Conservation (phyloP, 148 eudicot species). For the Camellia lanceoleosa region DNA sequence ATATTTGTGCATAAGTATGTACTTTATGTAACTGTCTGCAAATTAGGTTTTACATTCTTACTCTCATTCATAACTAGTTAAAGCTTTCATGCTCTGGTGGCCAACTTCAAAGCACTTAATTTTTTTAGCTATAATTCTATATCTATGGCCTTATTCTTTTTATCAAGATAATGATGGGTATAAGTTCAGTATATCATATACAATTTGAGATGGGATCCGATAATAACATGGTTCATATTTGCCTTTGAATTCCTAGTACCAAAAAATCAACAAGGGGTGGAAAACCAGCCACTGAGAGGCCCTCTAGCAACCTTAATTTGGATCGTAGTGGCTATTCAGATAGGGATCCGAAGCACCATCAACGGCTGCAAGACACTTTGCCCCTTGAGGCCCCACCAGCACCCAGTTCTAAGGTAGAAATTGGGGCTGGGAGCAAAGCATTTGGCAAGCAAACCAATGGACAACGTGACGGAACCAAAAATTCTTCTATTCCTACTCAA, state of each 20-base stretch:
- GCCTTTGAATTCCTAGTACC: constrained; percentile 26
- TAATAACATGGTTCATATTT: neutral
- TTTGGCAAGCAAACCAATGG: too few species aligned
- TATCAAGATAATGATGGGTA: neutral
- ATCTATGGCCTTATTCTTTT: neutral
- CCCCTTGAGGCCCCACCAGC: constrained; percentile 45
- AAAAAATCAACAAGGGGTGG: constrained; percentile 47
- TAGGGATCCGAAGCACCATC: constrained; percentile 45
- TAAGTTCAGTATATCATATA: neutral
- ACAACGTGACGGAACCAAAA: too few species aligned
- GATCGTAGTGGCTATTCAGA: constrained; percentile 39
- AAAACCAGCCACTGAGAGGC: constrained; percentile 17
- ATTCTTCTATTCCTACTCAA: neutral
- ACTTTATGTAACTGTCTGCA: too few species aligned
- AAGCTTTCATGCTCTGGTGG: neutral
- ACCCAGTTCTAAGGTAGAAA: constrained; percentile 35
- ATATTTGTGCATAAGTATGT: neutral
- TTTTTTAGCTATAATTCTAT: neutral
- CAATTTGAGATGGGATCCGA: neutral
- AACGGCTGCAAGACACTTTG: constrained; percentile 52
- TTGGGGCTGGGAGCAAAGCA: constrained; percentile 6
- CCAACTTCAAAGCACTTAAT: too few species aligned
- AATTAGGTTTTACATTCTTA: too few species aligned
- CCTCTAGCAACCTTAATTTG: constrained; percentile 26
- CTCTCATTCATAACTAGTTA: neutral